Evolutionary conservation across 495 filamentous ascomycete genomes (phyloP).

Genomic region (Lophiostoma macrostomum): DNA sequence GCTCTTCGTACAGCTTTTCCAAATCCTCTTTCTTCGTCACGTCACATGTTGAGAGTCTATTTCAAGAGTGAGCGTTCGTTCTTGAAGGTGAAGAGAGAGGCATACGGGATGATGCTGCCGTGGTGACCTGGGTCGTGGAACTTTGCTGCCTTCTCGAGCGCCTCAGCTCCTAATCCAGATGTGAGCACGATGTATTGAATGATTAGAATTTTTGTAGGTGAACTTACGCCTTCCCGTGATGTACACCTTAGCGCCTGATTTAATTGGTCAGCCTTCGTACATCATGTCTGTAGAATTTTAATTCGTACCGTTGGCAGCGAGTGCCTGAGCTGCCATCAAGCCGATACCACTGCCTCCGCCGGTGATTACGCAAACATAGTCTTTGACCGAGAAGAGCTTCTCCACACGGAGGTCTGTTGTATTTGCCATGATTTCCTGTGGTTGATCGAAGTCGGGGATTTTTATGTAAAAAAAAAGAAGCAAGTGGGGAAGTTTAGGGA

Average conservation of each 20-base stretch:
- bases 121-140: slow-evolving; percentile 37
- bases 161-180: slow-evolving; percentile 30
- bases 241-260: slow-evolving; percentile 43
- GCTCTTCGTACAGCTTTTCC: slow-evolving; percentile 35
- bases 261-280: slow-evolving; percentile 8
- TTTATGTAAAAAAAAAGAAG: too few species aligned
- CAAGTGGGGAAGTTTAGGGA: too few species aligned
- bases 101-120: slow-evolving; percentile 42
- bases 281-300: not conserved
- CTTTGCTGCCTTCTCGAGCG: slow-evolving; percentile 42
- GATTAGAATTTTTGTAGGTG: not conserved
- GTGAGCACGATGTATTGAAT: not conserved
- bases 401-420: slow-evolving; percentile 19
- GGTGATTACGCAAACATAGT: slow-evolving; percentile 62
- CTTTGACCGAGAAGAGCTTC: slow-evolving; percentile 59
- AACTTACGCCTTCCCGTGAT: slow-evolving; percentile 39
- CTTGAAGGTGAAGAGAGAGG: not conserved
- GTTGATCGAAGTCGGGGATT: not conserved
- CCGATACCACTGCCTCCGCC: slow-evolving; percentile 47
- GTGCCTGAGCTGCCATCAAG: slow-evolving; percentile 44
- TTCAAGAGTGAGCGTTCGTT: not conserved
- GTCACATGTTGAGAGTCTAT: slow-evolving; percentile 42
- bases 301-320: slow-evolving; percentile 42
- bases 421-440: slow-evolving; percentile 15
- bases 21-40: slow-evolving; percentile 45